phyloP scores from a whole-genome alignment of 768 basidiomycete genomes.

The Leucocoprinus leucothites region DNA sequence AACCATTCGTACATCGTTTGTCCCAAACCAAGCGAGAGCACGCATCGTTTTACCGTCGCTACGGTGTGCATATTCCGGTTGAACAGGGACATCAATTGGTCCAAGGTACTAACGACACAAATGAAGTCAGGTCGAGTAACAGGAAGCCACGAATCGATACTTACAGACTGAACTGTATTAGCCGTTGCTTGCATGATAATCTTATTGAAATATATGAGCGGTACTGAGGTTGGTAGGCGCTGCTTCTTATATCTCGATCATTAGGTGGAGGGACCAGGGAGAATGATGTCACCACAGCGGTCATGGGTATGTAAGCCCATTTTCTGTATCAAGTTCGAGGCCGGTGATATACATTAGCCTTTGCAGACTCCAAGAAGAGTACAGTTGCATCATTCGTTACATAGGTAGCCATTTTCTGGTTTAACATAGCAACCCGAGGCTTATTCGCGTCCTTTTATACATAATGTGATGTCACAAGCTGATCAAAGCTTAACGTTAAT shows the following conservation, averaged over 20 bases:
- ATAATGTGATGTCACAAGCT: too few relatives aligned
- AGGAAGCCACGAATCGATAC: not conserved
- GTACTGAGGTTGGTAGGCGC: not conserved
- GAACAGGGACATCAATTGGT: slow-evolving; percentile 33
- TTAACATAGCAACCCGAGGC: too few relatives aligned
- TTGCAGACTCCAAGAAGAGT: too few relatives aligned
- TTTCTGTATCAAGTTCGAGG: too few relatives aligned
- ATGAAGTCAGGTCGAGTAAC: not conserved
- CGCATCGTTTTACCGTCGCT: slow-evolving; percentile 59
- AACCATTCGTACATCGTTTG: slow-evolving; percentile 40
- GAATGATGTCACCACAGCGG: not conserved
- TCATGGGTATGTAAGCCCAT: not conserved
- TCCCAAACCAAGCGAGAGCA: slow-evolving; percentile 67
- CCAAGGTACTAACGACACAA: slow-evolving; percentile 31
- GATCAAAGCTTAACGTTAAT: too few relatives aligned
- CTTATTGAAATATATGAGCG: not conserved
- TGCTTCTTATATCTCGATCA: not conserved
- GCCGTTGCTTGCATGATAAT: slow-evolving; percentile 29
- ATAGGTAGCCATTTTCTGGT: too few relatives aligned
- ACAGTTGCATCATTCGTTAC: too few relatives aligned
- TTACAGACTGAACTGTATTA: slow-evolving; percentile 26
- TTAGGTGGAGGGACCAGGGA: not conserved
- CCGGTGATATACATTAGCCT: too few relatives aligned
- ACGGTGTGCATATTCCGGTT: slow-evolving; percentile 44
- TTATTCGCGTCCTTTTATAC: too few relatives aligned